Base-by-base conservation (phyloP, 768 basidiomycete species). In the Tephrocybe sp. region DNA sequence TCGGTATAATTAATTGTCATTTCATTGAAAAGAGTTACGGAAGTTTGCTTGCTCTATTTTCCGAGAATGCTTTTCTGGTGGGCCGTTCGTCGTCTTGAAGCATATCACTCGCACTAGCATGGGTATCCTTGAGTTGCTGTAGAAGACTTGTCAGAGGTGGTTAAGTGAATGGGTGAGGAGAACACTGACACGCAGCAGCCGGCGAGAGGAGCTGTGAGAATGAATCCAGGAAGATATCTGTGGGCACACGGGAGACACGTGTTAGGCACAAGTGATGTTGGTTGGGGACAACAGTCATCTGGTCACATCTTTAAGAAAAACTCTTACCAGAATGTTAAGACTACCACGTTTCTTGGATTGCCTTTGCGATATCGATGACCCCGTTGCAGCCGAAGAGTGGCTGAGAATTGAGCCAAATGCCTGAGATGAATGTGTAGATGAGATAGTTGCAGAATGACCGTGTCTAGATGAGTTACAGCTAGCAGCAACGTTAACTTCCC, bases 1-100 rank as follows among this genome's bases (percentile, higher is more conserved):
- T 26, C 7, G 26, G 58, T 45, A 52, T 23, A 34, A 50, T 56
- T 39, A 53, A 53, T 38, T 32, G 32, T 39, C 36, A 45, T 39
- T 46, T 34, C 36, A 20, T 51, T 31, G 39, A 49, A 39, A 45
- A 35, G 51, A 46, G 52, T 39, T 40, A 45, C 46, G 30, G 39
- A 45, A 10, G 17, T 44, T 45, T 33, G 62, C 71, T 47, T 42
- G 78, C 81, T 62, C 69, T 76, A 65, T 73, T 80, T 55, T 79
- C 76, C 16, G 71, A 65, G 58, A 72, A 73, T 56, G 64, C 48
- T 57, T 69, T 72, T 53, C 74, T 63, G 42, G 72, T 67, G 9
- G 69, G 66, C 31, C 75, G 66, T 52, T 78, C 74, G 43, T 73
- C 67, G 42, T 68, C 65, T 49, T 26, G 49, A 55, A 45, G 40